phyloP scores from a whole-genome alignment of 2,329 filamentous ascomycete species.

The Kalmusia sp. region DNA sequence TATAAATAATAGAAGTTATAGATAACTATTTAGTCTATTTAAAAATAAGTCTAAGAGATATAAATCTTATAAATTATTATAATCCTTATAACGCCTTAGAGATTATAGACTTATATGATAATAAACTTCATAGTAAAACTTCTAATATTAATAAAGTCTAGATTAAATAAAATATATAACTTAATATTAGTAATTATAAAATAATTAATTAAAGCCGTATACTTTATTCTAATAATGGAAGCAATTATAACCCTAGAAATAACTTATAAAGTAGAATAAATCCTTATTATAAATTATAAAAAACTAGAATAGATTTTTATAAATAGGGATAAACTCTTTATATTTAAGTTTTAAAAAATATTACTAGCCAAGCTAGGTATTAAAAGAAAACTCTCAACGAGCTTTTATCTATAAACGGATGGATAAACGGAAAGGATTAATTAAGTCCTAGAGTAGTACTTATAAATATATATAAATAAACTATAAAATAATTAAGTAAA shows the following conservation, averaged over 20 bases:
- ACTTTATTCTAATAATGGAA: background rate
- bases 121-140: background rate
- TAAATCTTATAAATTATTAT: background rate
- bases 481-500: conserved; percentile 2
- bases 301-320: background rate
- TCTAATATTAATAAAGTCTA: background rate
- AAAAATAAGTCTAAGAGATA: too few relatives aligned
- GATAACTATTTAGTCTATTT: background rate
- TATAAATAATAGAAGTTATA: background rate
- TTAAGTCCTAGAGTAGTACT: background rate
- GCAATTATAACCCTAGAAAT: background rate
- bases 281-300: background rate
- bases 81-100: background rate
- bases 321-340: conserved; percentile 5
- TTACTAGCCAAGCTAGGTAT: background rate
- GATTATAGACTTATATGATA: too few relatives aligned
- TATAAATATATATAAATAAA: background rate
- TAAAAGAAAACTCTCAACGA: conserved; percentile 1
- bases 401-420: conserved; percentile 2
- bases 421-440: too few relatives aligned
- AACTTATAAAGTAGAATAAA: background rate
- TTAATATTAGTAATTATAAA: background rate
- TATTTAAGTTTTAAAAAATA: background rate
- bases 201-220: background rate
- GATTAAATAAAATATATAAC: background rate